phyloP scores from a whole-genome alignment of 768 basidiomycete species.

The Mycena leptocephala region DNA sequence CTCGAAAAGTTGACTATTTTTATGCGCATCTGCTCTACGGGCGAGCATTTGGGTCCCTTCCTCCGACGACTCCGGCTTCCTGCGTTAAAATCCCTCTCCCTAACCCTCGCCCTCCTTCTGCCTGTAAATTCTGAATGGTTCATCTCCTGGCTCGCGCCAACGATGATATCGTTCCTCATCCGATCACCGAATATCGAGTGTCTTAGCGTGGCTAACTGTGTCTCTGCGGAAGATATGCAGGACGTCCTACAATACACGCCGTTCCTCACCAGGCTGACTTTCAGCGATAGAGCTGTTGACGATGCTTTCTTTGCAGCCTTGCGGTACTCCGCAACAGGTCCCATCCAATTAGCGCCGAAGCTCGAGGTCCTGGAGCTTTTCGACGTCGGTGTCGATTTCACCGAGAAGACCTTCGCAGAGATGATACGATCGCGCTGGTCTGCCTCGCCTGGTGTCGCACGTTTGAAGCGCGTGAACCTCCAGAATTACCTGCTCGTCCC shows the following conservation, averaged over 20 bases:
- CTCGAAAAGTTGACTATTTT: neutral
- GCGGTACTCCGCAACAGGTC: neutral
- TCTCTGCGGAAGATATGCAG: neutral
- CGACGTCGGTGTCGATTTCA: neutral
- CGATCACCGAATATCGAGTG: neutral
- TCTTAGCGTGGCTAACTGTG: neutral
- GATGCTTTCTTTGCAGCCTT: neutral
- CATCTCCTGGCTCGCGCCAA: neutral
- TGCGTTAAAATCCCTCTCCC: neutral
- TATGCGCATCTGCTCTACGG: neutral
- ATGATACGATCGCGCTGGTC: neutral
- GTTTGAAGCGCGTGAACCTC: neutral
- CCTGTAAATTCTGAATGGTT: neutral
- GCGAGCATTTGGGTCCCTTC: slow-evolving; percentile 14
- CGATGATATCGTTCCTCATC: neutral
- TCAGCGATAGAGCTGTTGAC: neutral
- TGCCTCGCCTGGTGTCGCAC: neutral
- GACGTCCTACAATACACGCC: neutral
- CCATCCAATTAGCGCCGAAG: neutral
- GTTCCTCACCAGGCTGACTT: neutral
- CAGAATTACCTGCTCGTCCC: neutral
- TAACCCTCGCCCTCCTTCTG: neutral
- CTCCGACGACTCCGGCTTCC: neutral
- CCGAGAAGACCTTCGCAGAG: neutral
- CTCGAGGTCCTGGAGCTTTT: neutral